Evolutionary conservation across 2,329 filamentous ascomycete genomes (phyloP).

Genomic region (Fusarium vanettenii): DNA sequence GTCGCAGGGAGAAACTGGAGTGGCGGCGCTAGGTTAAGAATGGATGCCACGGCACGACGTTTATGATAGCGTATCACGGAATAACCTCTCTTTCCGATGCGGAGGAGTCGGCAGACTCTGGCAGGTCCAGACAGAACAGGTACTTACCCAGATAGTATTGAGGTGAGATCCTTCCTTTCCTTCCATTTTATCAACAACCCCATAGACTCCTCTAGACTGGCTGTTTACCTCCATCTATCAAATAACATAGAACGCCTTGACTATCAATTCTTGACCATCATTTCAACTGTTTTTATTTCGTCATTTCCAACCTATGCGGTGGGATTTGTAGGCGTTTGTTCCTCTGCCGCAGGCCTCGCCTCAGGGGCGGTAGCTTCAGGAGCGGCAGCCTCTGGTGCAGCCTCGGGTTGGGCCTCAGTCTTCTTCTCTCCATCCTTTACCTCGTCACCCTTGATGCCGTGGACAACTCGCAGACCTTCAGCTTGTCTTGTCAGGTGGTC

Average conservation of each 20-base stretch:
- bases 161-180: slow-evolving; percentile 3
- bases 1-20: slow-evolving; percentile 13
- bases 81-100: slow-evolving; percentile 10
- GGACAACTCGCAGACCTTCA: slow-evolving; percentile 59
- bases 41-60: not conserved
- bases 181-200: not conserved
- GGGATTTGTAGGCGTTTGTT: slow-evolving; percentile 21
- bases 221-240: slow-evolving; percentile 25
- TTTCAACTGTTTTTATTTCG: slow-evolving; percentile 32
- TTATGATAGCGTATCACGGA: slow-evolving; percentile 15
- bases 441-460: slow-evolving; percentile 55
- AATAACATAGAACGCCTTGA: slow-evolving; percentile 28
- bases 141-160: not conserved
- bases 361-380: slow-evolving; percentile 11
- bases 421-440: slow-evolving; percentile 29
- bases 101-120: not conserved
- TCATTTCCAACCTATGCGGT: slow-evolving; percentile 14
- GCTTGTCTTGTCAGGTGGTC: slow-evolving; percentile 57
- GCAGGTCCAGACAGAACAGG: not conserved
- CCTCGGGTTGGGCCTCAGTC: slow-evolving; percentile 22
- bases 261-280: slow-evolving; percentile 26
- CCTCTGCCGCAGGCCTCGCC: slow-evolving; percentile 15
- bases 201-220: slow-evolving; percentile 3
- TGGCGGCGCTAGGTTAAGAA: slow-evolving; percentile 21
- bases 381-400: slow-evolving; percentile 1